A percentile compares a stretch with the other conserved stretches of the same genome.
Evolutionary conservation across 495 filamentous ascomycete species (phyloP).

Genomic region (Cercophora newfieldiana): DNA sequence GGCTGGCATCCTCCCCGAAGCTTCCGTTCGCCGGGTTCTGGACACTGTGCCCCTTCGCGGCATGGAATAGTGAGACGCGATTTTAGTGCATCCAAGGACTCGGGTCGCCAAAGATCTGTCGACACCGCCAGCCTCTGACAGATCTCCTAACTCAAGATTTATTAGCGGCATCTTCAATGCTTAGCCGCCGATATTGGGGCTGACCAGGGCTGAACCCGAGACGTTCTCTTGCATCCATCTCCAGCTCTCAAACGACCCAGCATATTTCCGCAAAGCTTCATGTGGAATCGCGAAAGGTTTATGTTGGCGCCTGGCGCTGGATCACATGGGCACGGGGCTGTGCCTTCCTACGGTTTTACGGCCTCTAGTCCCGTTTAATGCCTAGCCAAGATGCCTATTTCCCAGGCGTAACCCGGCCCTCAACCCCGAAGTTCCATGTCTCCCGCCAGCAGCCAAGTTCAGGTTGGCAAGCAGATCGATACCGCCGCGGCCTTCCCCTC

Average conservation of each 20-base stretch:
- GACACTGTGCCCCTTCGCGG: conserved; percentile 29
- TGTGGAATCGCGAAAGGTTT: no score
- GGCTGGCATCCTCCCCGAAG: background rate
- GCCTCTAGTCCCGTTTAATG: no score
- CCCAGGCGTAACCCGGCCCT: background rate
- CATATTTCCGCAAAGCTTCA: no score
- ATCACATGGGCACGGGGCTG: no score
- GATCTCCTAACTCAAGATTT: conserved; percentile 25
- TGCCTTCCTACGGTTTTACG: no score
- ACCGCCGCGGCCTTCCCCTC: background rate
- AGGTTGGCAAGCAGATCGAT: background rate
- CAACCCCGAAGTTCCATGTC: background rate
- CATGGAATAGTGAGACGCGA: conserved; percentile 23
- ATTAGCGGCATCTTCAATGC: conserved; percentile 24
- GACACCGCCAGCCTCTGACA: conserved; percentile 23
- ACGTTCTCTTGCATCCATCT: background rate
- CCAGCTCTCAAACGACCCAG: no score
- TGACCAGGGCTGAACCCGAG: conserved; percentile 3
- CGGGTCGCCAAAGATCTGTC: conserved; percentile 29
- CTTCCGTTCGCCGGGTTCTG: conserved; percentile 4
- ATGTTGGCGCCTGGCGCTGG: no score
- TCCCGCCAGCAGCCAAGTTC: background rate
- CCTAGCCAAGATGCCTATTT: no score
- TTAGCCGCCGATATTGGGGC: conserved; percentile 12
- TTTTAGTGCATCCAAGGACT: conserved; percentile 29